phyloP scores from a whole-genome alignment of 2,329 filamentous ascomycete genomes.

The Neobulgaria alba region DNA sequence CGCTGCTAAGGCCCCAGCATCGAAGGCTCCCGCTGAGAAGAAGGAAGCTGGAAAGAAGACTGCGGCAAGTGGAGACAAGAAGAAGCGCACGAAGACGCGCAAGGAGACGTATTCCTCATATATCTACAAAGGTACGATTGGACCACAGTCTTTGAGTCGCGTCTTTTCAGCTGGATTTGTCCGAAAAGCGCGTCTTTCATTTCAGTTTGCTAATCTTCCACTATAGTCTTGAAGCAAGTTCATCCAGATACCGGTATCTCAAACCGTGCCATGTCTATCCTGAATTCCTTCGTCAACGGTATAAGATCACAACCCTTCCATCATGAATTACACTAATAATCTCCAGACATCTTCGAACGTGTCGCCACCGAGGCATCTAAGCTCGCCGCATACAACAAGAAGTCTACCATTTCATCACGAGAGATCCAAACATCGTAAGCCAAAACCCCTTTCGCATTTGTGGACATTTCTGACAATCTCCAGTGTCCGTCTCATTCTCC shows the following conservation, averaged over 20 bases:
- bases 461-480: neutral
- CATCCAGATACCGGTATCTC: slow-evolving; percentile 99
- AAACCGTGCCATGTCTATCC: slow-evolving; percentile 98
- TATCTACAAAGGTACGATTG: slow-evolving; percentile 93
- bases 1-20: slow-evolving; percentile 85
- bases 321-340: slow-evolving; percentile 19
- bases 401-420: slow-evolving; percentile 98
- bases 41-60: slow-evolving; percentile 99
- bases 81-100: slow-evolving; percentile 99
- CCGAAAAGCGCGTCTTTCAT: slow-evolving; percentile 16
- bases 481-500: slow-evolving; percentile 88
- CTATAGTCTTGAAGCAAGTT: slow-evolving; percentile 94
- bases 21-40: slow-evolving; percentile 88
- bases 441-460: slow-evolving; percentile 13
- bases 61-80: slow-evolving; percentile 92
- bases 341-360: slow-evolving; percentile 95
- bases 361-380: slow-evolving; percentile 98
- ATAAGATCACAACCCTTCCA: slow-evolving; percentile 31
- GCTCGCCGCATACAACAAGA: slow-evolving; percentile 99
- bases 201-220: slow-evolving; percentile 30
- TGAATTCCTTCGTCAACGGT: slow-evolving; percentile 99
- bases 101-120: slow-evolving; percentile 99
- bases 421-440: slow-evolving; percentile 96
- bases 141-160: slow-evolving; percentile 14
- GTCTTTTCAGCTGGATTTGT: slow-evolving; percentile 4